These are phyloP conservation scores for Leccinum subfulvum DNA, from an alignment of 1,284 basidiomycete genomes.

Conservation along the genomic window DNA sequence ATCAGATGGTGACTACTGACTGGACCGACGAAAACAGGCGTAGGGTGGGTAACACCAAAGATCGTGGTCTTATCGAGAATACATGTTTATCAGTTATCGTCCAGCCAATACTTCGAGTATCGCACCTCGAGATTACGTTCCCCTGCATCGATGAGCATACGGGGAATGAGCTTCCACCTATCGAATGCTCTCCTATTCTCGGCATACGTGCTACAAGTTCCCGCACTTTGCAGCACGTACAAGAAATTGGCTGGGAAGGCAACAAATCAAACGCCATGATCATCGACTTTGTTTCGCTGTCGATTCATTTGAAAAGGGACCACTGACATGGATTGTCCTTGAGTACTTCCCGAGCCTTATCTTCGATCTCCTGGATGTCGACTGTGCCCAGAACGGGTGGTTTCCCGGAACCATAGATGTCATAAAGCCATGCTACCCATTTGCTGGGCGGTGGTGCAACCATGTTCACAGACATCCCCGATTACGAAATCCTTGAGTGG, in stretches of 20 bases:
- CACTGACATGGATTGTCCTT: conserved; percentile 37
- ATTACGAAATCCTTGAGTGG: not conserved
- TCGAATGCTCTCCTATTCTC: conserved; percentile 58
- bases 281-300: not conserved
- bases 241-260: conserved; percentile 51
- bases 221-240: conserved; percentile 65
- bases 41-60: conserved; percentile 64
- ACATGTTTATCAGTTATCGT: not conserved
- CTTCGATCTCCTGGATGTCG: conserved; percentile 43
- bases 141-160: conserved; percentile 74
- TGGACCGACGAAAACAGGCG: conserved; percentile 70
- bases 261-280: not conserved
- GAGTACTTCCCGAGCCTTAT: conserved; percentile 43
- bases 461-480: conserved; percentile 20
- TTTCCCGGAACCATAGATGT: conserved; percentile 27
- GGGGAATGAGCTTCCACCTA: conserved; percentile 66
- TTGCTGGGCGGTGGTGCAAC: conserved; percentile 22
- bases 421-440: conserved; percentile 24
- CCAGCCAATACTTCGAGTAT: not conserved
- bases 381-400: conserved; percentile 41
- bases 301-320: not conserved
- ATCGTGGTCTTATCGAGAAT: conserved; percentile 51
- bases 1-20: conserved; percentile 75
- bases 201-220: conserved; percentile 53
- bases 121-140: conserved; percentile 59